phyloP scores from a whole-genome alignment of 257 asterid species.

The Penstemon eatonii region DNA sequence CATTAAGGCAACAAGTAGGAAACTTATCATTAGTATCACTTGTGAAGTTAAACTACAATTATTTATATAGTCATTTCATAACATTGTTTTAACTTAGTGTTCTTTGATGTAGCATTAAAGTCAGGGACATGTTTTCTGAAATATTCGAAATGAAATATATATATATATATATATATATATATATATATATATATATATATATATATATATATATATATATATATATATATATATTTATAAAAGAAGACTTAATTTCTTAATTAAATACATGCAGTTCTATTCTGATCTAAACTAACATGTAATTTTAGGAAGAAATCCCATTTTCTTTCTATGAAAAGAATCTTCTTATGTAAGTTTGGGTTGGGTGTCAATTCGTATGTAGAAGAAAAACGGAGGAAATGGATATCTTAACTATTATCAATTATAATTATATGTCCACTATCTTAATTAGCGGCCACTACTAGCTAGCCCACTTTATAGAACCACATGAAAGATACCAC shows the following conservation, averaged over 20 bases:
- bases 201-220: too few species aligned
- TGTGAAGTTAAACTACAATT: constrained; percentile 17
- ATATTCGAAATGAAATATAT: too few species aligned
- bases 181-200: too few species aligned
- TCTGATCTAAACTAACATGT: too few species aligned
- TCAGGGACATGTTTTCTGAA: background rate
- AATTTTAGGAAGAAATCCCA: too few species aligned
- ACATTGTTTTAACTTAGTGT: constrained; percentile 33
- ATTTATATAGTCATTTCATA: constrained; percentile 5
- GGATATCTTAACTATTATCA: constrained; percentile 1
- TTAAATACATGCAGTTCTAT: too few species aligned
- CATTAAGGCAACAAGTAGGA: constrained; percentile 1
- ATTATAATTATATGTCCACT: constrained; percentile 1
- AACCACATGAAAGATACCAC: constrained; percentile 44
- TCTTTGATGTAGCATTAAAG: constrained; percentile 14
- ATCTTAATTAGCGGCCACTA: constrained; percentile 9
- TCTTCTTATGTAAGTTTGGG: too few species aligned
- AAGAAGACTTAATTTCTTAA: too few species aligned
- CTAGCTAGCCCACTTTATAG: constrained; percentile 40
- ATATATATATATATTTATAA: too few species aligned
- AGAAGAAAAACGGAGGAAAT: background rate
- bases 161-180: too few species aligned
- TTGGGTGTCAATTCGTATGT: too few species aligned
- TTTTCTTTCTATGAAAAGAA: too few species aligned
- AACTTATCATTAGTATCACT: constrained; percentile 27